Base-by-base conservation (phyloP, 345 rosid species). In the Linum usitatissimum region DNA sequence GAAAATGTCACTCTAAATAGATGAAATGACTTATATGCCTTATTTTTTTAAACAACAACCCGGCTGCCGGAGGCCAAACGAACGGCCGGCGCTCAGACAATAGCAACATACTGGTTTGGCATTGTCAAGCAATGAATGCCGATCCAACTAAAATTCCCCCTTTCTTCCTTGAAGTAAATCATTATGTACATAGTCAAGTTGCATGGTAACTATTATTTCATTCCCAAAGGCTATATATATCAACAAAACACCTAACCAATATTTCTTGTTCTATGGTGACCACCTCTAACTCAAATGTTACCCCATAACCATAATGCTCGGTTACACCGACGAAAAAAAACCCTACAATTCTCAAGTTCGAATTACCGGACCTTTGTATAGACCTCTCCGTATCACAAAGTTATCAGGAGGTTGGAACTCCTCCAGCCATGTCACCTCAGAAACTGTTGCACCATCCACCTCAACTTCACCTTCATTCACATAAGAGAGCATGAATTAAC, bases 331-430 rank as follows among this genome's bases (percentile, higher is more conserved):
- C 4, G 4, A 45, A 10, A 45, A 9, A 45, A 45, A 3, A 45
- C 38, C 14, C 28, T 57, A 57, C 9, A 23, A 14, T 6, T 3
- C 38, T 60, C 39, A 60, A 31, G 40, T 30, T 60, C 63, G 15
- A 15, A 60, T 60, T 6, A n/a, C 48, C 20, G 63, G 63, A 31
- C 63, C 63, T 38, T 36, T 60, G 18, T 60, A 60, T 34, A 23
- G 42, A 38, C 45, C 63, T 34, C 63, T 60, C 19, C 20, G 7
- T 31, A 60, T 31, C 48, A 31, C 63, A 19, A 60, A 60, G 63
- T 60, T 60, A n/a, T 60, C 63, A 17, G 63, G 63, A 14, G 63
- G 63, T 36, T 60, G 63, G 39, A 17, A 23, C 39, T 60, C 63
- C 34, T 60, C 63, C 48, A 60, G 38, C 63, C 63, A 60, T 13